These are phyloP conservation scores for Conringia planisiliqua DNA, from an alignment of 345 rosid genomes.

Conservation along the genomic window DNA sequence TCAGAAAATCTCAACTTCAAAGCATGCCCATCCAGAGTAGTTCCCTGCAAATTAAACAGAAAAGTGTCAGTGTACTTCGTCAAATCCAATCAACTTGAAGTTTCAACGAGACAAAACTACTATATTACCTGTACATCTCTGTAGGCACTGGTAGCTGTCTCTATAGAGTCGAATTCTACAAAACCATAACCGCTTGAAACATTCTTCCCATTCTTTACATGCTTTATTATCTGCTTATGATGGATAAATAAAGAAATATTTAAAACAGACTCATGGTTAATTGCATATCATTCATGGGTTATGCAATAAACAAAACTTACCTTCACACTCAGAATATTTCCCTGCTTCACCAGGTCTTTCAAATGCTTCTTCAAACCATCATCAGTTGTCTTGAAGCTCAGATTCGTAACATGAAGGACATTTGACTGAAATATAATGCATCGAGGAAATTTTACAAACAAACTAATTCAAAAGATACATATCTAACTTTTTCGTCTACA, in stretches of 20 bases:
- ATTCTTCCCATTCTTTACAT: conserved; percentile 72
- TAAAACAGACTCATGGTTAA: neutral
- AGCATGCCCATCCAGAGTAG: conserved; percentile 91
- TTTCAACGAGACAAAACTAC: neutral
- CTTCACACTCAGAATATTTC: conserved; percentile 72
- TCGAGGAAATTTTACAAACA: conserved; percentile 24
- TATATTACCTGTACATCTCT: conserved; percentile 68
- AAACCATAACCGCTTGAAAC: conserved; percentile 93
- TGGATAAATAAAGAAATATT: conserved; percentile 7
- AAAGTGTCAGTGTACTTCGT: neutral
- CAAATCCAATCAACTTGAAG: neutral
- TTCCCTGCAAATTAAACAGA: conserved; percentile 51
- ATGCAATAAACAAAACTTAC: conserved; percentile 39
- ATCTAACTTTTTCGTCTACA: neutral
- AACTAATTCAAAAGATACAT: conserved; percentile 5
- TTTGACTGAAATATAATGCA: conserved; percentile 61
- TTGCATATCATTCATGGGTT: neutral
- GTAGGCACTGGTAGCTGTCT: conserved; percentile 64
- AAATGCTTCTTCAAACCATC: conserved; percentile 75
- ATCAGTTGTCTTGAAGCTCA: conserved; percentile 87
- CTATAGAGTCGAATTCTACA: conserved; percentile 77
- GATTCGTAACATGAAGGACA: conserved; percentile 80
- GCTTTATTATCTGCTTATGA: conserved; percentile 67
- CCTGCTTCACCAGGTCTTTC: conserved; percentile 56
- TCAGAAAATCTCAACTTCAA: conserved; percentile 76